Conservation (phyloP, 1,284 basidiomycete genomes). For the Ceratobasidium sp. region DNA sequence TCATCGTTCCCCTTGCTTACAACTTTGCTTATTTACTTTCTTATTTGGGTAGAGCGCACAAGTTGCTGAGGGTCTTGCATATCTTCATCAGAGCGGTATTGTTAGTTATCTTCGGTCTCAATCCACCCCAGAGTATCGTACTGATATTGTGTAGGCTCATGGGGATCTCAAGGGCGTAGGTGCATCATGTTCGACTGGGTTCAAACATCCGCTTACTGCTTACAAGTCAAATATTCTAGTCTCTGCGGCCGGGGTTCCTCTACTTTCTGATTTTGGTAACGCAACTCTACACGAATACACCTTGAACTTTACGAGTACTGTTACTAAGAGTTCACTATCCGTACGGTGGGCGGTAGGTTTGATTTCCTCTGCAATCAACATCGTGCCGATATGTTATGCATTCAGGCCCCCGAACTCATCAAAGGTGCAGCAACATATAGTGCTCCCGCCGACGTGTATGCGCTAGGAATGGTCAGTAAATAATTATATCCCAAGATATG, state of each 20-base stretch:
- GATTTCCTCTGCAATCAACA: not conserved
- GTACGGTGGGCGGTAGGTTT: conserved; percentile 13
- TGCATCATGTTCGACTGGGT: no score
- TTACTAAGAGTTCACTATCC: not conserved
- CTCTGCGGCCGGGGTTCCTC: not conserved
- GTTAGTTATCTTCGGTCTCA: not conserved
- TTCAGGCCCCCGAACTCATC: conserved; percentile 17
- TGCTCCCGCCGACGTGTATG: conserved; percentile 8
- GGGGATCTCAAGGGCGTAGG: conserved; percentile 17
- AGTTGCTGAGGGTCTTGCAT: not conserved
- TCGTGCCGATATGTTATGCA: not conserved
- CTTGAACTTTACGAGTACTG: not conserved
- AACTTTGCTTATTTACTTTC: not conserved
- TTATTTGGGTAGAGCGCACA: not conserved
- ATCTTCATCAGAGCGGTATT: not conserved
- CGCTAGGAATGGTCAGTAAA: conserved; percentile 15
- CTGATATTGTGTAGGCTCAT: not conserved
- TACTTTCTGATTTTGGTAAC: conserved; percentile 9
- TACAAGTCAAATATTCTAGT: not conserved
- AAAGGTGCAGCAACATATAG: not conserved
- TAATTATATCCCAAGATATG: not conserved
- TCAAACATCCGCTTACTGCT: no score
- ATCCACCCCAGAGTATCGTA: not conserved
- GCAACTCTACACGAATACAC: not conserved
- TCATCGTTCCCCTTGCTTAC: not conserved